Base-by-base conservation (phyloP, 768 basidiomycete genomes). In the Suillus weaverae region DNA sequence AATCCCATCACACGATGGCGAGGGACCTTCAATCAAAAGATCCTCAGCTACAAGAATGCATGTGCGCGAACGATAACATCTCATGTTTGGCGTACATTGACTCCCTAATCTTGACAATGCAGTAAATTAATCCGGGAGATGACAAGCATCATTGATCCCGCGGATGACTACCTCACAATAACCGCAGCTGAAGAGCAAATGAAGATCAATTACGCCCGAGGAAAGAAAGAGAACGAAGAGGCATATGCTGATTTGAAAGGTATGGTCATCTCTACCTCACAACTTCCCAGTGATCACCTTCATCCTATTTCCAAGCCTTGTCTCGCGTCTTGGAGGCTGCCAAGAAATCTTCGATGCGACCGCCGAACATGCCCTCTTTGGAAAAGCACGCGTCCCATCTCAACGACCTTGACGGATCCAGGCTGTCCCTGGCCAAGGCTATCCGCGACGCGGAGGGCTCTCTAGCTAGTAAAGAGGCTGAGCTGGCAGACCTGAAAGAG, bases 101-200 rank as follows among this genome's bases (percentile, higher is more conserved):
- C 8, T 26, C 16, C 55, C 10, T 14, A 26, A 30, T 32, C n/a
- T 13, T 20, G 16, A 57, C 18, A 16, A 41, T 55, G 41, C 66
- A 92, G 90, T 57, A 87, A 88, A 68, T 84, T 88, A 20, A 86
- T 92, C 54, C 83, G 81, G 67, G 87, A 87, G 65, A 90, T 92
- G 84, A 78, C 84, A 38, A 82, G 84, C 4, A 87, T 92, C 64
- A 90, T 94, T 62, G 87, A 91, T 70, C 89, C 90, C 13, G 88
- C 89, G 50, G 90, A 92, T 61, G 92, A 94, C 74, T 92, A 87
- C 72, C 77, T 89, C 64, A 88, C 89, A 14, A 90, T 94, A 57
- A 86, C 87, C 18, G 85, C 84, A 8, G 87, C 90, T 9, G 90
- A 93, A 69, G 87, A 92, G 64, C 86, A 83, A 67, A 87, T 91